These are phyloP conservation scores for Pseudocercospora pini-densiflorae DNA, from an alignment of 2,329 filamentous ascomycete species.

Conservation along the genomic window DNA sequence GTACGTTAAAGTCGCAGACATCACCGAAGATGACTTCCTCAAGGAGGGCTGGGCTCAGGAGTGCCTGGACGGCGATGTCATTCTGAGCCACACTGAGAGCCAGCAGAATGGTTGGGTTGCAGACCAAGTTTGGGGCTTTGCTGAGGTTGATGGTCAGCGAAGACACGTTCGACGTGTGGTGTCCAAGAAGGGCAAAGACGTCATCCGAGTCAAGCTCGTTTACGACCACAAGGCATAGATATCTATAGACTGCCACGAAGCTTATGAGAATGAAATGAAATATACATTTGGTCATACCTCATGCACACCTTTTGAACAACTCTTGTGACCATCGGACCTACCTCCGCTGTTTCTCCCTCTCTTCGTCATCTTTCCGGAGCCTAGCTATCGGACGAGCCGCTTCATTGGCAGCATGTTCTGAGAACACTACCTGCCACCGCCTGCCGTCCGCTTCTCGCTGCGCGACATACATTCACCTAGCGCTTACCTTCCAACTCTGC, in stretches of 20 bases:
- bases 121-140: conserved; percentile 58
- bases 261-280: background rate
- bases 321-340: background rate
- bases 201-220: conserved; percentile 46
- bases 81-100: conserved; percentile 58
- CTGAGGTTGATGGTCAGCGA: conserved; percentile 47
- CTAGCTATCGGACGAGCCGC: background rate
- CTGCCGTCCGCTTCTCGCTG: background rate
- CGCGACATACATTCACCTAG: background rate
- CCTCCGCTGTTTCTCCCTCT: background rate
- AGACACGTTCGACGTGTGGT: conserved; percentile 44
- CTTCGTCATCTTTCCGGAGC: background rate
- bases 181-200: conserved; percentile 45
- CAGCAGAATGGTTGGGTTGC: conserved; percentile 58
- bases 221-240: conserved; percentile 45
- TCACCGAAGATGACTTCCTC: conserved; percentile 52
- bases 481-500: background rate
- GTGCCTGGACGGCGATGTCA: conserved; percentile 44
- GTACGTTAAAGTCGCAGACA: conserved; percentile 45
- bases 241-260: background rate
- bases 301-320: background rate
- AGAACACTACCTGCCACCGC: background rate
- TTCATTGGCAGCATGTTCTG: background rate
- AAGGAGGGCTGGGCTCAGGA: conserved; percentile 65
- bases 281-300: background rate